Conservation (phyloP, 176 grass and related monocot genomes). For the Oryza glaberrima region DNA sequence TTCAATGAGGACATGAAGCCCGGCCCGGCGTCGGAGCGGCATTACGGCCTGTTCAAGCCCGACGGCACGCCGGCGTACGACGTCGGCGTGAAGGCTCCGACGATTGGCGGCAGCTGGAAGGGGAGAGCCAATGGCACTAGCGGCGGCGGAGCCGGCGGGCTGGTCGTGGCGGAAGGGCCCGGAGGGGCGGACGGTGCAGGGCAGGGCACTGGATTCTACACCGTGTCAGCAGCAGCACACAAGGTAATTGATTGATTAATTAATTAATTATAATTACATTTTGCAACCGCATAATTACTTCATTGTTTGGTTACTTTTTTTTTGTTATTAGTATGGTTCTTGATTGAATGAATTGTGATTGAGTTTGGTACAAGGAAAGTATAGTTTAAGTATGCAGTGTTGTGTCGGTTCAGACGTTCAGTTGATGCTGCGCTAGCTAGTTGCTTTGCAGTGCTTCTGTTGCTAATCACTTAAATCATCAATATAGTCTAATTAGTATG, state of each 20-base stretch:
- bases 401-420: background rate
- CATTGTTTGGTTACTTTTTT: background rate
- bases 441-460: background rate
- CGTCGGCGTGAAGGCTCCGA: slow-evolving; percentile 46
- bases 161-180: slow-evolving; percentile 55
- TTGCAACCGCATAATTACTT: background rate
- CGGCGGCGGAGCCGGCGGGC: slow-evolving; percentile 32
- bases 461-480: no score
- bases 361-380: background rate
- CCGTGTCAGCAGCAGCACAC: slow-evolving; percentile 53
- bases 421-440: background rate
- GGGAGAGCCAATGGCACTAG: background rate
- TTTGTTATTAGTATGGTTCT: background rate
- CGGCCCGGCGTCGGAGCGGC: slow-evolving; percentile 75
- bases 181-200: slow-evolving; percentile 13
- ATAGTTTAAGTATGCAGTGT: background rate
- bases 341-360: background rate
- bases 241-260: slow-evolving; percentile 14
- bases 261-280: background rate
- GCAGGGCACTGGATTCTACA: slow-evolving; percentile 59
- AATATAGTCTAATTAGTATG: background rate
- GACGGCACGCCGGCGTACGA: slow-evolving; percentile 82
- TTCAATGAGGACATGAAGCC: slow-evolving; percentile 96
- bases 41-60: slow-evolving; percentile 86
- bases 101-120: slow-evolving; percentile 24